Conservation (phyloP, 73 alveolate genomes). For the Symbiodinium pilosum region DNA sequence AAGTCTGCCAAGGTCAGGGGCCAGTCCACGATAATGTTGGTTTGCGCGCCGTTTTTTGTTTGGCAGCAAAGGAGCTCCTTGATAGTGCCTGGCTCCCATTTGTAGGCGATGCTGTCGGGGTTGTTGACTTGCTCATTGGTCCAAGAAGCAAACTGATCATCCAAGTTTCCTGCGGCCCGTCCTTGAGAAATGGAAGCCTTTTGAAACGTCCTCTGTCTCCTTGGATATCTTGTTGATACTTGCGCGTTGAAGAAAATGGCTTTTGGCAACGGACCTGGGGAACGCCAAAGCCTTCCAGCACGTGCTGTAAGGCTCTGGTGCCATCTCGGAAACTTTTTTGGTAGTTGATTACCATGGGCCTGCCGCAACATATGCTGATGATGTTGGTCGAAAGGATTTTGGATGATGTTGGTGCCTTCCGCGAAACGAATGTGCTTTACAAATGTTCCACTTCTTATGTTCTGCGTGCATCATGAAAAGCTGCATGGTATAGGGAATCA, state of each 20-base stretch:
- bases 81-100: neutral
- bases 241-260: neutral
- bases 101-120: neutral
- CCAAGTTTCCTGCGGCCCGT: neutral
- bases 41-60: neutral
- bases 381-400: neutral
- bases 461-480: neutral
- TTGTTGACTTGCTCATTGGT: neutral
- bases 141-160: neutral
- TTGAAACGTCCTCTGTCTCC: neutral
- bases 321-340: neutral
- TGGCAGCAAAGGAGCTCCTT: neutral
- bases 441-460: neutral
- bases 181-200: neutral
- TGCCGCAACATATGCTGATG: neutral
- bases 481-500: neutral
- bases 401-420: conserved; percentile 1
- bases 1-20: neutral
- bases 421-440: neutral
- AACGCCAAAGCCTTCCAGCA: neutral
- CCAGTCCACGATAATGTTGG: neutral
- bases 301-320: neutral
- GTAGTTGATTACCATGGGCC: neutral
- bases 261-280: neutral
- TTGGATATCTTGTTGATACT: neutral